Evolutionary conservation across 177 flowering plant species (phyloP).

Genomic region (Vitis hybrid): DNA sequence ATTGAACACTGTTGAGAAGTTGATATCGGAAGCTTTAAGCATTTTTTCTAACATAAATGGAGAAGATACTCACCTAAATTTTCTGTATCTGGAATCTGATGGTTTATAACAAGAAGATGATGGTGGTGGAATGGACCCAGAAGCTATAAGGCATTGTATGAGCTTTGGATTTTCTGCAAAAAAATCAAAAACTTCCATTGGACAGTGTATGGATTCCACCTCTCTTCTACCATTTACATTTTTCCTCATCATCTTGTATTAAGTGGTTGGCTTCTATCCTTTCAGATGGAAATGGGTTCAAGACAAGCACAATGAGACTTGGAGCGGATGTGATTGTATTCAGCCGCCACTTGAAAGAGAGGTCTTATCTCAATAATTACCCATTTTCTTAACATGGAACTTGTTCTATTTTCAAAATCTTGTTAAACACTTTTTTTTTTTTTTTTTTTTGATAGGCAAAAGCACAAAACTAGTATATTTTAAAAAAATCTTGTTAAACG

Average conservation of each 20-base stretch:
- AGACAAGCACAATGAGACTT: slow-evolving; percentile 96
- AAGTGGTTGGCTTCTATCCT: slow-evolving; percentile 32
- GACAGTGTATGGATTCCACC: slow-evolving; percentile 58
- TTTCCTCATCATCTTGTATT: slow-evolving; percentile 9
- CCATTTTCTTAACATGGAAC: too few relatives aligned
- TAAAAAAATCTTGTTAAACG: too few relatives aligned
- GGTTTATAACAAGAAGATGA: slow-evolving; percentile 49
- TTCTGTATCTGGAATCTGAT: neutral
- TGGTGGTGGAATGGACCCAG: slow-evolving; percentile 99
- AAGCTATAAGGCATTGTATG: slow-evolving; percentile 76
- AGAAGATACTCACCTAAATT: neutral
- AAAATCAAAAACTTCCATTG: slow-evolving; percentile 69
- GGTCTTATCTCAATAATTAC: slow-evolving; percentile 36
- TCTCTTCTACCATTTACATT: too few relatives aligned
- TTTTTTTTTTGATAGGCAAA: too few relatives aligned
- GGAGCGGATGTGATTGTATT: slow-evolving; percentile 96
- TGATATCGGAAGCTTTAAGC: neutral
- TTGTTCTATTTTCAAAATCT: too few relatives aligned
- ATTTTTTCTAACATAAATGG: too few relatives aligned
- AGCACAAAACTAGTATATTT: too few relatives aligned
- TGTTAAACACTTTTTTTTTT: too few relatives aligned
- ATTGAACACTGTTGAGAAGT: neutral
- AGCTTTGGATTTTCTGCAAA: slow-evolving; percentile 97
- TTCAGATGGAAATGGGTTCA: slow-evolving; percentile 99
- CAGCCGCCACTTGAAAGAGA: slow-evolving; percentile 55